Evolutionary conservation across 345 rosid genomes (phyloP).

Genomic region (Populus tremula): DNA sequence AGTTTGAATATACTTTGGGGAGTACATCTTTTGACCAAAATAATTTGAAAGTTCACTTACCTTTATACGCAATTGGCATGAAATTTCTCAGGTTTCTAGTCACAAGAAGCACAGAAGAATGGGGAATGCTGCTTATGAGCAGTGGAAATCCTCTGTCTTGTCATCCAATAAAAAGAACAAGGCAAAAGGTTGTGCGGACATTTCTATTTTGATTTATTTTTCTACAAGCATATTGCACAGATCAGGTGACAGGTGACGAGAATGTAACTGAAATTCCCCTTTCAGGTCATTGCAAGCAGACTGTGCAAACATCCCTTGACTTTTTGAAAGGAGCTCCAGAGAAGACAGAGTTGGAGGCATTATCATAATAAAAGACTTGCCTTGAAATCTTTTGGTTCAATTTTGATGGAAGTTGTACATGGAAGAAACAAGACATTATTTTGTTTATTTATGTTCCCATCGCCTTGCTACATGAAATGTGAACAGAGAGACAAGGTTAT

Average conservation of each 20-base stretch:
- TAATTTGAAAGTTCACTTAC: neutral
- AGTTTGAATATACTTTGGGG: neutral
- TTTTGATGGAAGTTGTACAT: too few species aligned
- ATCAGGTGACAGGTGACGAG: neutral
- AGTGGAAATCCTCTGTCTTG: conserved; percentile 74
- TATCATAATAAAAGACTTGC: conserved; percentile 11
- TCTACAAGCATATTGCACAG: neutral
- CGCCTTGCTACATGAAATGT: too few species aligned
- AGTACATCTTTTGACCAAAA: neutral
- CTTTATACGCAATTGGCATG: neutral
- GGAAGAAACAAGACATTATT: too few species aligned
- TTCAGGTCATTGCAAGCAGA: conserved; percentile 59
- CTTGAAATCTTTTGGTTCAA: too few species aligned
- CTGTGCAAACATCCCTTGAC: conserved; percentile 53
- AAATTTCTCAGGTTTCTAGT: conserved; percentile 51
- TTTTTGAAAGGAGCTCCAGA: conserved; percentile 48
- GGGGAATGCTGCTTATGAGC: conserved; percentile 61
- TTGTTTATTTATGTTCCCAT: too few species aligned
- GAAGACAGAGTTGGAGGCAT: conserved; percentile 38
- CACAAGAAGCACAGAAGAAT: conserved; percentile 59
- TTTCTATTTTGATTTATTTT: neutral
- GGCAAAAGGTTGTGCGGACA: conserved; percentile 38
- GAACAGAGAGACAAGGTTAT: too few species aligned
- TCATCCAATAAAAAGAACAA: conserved; percentile 46
- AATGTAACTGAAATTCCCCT: neutral